A percentile compares a stretch with the other conserved stretches of the same genome.
phyloP scores from a whole-genome alignment of 2,329 filamentous ascomycete species.

The Cylindrodendrum hubeiense region DNA sequence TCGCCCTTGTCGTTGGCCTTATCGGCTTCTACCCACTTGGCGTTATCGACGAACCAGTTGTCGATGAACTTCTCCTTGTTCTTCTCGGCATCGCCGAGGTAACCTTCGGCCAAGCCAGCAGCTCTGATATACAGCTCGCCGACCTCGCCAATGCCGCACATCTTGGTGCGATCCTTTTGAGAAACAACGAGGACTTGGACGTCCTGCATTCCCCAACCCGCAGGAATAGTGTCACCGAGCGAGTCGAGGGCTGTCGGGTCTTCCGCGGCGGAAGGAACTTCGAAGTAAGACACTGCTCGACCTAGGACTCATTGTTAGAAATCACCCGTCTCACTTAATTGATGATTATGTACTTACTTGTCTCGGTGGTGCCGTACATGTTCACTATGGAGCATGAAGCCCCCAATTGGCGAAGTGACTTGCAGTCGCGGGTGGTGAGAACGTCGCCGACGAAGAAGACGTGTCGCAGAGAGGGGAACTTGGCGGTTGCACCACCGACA shows the following conservation, averaged over 20 bases:
- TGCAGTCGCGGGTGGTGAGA: constrained; percentile 86
- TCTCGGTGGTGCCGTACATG: constrained; percentile 56
- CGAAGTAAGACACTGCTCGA: constrained; percentile 84
- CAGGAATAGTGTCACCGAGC: constrained; percentile 79
- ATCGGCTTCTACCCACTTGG: constrained; percentile 76
- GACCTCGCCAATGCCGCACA: constrained; percentile 84
- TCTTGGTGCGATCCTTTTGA: constrained; percentile 71
- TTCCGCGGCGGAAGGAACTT: constrained; percentile 75
- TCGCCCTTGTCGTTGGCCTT: constrained; percentile 69
- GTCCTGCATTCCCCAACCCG: constrained; percentile 87
- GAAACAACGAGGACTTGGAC: constrained; percentile 90
- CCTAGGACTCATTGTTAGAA: constrained; percentile 17
- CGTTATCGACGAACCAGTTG: constrained; percentile 88
- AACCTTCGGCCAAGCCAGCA: constrained; percentile 86
- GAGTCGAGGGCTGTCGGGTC: constrained; percentile 66
- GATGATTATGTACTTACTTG: background rate
- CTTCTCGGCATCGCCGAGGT: constrained; percentile 70
- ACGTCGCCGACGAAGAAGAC: constrained; percentile 95
- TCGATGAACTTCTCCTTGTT: constrained; percentile 82
- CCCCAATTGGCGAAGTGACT: constrained; percentile 70
- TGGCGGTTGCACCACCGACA: constrained; percentile 82
- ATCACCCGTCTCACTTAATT: constrained; percentile 72
- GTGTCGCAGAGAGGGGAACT: constrained; percentile 71
- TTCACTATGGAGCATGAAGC: constrained; percentile 64
- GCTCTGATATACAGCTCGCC: constrained; percentile 89